Percentiles rank a stretch among this genome's conserved stretches.
Evolutionary conservation across 2,329 filamentous ascomycete genomes (phyloP).

Genomic region (Trichoderma asperellum): DNA sequence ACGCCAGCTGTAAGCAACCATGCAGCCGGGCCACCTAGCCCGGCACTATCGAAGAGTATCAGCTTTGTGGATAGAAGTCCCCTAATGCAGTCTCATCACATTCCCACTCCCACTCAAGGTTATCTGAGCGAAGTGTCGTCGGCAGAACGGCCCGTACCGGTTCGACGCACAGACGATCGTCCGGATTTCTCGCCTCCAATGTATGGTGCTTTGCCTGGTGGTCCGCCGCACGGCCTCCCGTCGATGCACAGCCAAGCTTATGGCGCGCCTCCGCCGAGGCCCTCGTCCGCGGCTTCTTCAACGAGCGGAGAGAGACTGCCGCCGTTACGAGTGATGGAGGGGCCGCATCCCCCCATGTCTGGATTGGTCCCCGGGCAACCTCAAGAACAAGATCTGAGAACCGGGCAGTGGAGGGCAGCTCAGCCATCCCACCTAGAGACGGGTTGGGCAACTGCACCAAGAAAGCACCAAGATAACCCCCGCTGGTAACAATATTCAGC

Average conservation of each 20-base stretch:
- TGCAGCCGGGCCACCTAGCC: constrained; percentile 58
- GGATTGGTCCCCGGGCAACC: constrained; percentile 35
- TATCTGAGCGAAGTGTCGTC: constrained; percentile 50
- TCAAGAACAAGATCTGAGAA: constrained; percentile 44
- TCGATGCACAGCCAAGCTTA: constrained; percentile 48
- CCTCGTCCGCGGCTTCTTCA: constrained; percentile 45
- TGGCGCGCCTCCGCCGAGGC: constrained; percentile 43
- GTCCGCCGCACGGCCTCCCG: constrained; percentile 46
- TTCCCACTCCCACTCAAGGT: constrained; percentile 38
- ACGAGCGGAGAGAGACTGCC: constrained; percentile 51
- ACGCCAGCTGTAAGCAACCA: constrained; percentile 60
- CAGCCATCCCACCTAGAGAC: constrained; percentile 42
- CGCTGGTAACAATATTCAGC: constrained; percentile 27
- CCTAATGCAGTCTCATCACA: constrained; percentile 35
- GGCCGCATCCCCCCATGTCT: constrained; percentile 33
- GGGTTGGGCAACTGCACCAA: constrained; percentile 44
- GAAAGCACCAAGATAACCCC: constrained; percentile 34
- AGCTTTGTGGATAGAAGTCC: constrained; percentile 47
- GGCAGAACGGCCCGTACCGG: constrained; percentile 51
- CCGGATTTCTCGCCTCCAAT: constrained; percentile 48
- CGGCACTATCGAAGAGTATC: constrained; percentile 44
- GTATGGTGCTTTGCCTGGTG: constrained; percentile 44
- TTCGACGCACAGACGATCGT: constrained; percentile 54
- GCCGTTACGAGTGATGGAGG: constrained; percentile 53
- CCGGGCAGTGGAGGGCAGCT: constrained; percentile 44